phyloP scores from a whole-genome alignment of 805 yeast genomes.

The Huiozyma sinensis region DNA sequence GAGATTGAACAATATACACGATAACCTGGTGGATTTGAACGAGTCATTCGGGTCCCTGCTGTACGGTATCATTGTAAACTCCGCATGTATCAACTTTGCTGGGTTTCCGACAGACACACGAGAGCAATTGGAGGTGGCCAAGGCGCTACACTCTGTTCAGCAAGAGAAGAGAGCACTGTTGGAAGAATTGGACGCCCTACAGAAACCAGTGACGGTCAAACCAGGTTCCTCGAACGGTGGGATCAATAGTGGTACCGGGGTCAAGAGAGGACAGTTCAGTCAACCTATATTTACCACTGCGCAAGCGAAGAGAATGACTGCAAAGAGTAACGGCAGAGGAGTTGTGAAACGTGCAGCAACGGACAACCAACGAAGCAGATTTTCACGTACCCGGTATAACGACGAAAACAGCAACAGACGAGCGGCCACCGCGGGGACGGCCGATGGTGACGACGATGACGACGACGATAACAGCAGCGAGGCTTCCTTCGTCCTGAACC shows the following conservation, averaged over 20 bases:
- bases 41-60: constrained; percentile 70
- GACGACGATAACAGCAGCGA: constrained; percentile 26
- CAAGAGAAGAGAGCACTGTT: constrained; percentile 12
- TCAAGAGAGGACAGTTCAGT: background rate
- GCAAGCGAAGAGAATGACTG: constrained; percentile 1
- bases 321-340: background rate
- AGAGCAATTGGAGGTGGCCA: constrained; percentile 16
- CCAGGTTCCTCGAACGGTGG: background rate
- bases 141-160: constrained; percentile 11
- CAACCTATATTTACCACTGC: constrained; percentile 3
- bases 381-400: background rate
- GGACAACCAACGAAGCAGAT: background rate
- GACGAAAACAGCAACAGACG: background rate
- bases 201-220: background rate
- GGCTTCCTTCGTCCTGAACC: constrained; percentile 27
- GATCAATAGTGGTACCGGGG: background rate
- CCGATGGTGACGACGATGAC: constrained; percentile 1
- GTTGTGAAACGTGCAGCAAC: background rate
- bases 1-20: constrained; percentile 49
- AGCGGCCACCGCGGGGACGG: background rate
- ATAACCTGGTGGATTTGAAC: constrained; percentile 53
- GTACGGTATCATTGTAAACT: constrained; percentile 73
- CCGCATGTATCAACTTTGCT: constrained; percentile 75
- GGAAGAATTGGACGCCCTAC: constrained; percentile 5
- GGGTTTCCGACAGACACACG: constrained; percentile 19